Evolutionary conservation across 202 grass and related monocot species (phyloP).

Genomic region (Alloteropsis angusta): DNA sequence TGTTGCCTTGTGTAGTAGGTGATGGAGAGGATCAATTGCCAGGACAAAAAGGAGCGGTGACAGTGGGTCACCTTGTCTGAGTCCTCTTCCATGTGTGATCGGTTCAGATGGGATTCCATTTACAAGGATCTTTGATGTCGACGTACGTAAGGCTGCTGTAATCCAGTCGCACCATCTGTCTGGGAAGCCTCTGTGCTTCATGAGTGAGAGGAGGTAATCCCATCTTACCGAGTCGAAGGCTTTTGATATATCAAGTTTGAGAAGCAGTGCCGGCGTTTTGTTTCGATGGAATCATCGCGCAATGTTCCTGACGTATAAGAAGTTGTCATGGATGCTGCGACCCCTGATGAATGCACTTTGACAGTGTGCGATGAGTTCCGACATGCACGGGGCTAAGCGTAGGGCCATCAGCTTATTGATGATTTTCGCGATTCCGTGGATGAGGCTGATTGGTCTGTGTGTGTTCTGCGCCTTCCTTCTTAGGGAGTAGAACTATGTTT

Average conservation of each 20-base stretch:
- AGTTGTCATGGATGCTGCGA: not conserved
- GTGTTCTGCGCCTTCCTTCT: no score
- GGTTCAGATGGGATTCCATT: fast-evolving
- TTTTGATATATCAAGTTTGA: not conserved
- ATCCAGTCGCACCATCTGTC: not conserved
- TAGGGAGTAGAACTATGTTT: no score
- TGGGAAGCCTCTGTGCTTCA: not conserved
- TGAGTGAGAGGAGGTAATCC: fast-evolving
- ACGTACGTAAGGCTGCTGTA: fast-evolving
- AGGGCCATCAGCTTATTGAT: not conserved
- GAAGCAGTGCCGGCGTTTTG: fast-evolving
- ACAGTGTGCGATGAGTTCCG: fast-evolving
- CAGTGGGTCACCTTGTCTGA: not conserved
- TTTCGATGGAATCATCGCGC: not conserved
- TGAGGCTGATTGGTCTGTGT: not conserved
- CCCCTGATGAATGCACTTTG: not conserved
- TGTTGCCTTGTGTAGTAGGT: fast-evolving
- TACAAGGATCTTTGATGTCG: not conserved
- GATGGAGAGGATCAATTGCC: not conserved
- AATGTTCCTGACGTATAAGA: not conserved
- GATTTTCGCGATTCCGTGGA: not conserved
- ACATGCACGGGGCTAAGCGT: not conserved
- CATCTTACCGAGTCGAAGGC: not conserved
- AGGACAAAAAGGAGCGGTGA: not conserved
- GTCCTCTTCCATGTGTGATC: not conserved